These are phyloP conservation scores for Fabrea salina DNA, from an alignment of 169 alveolate species.

Conservation along the genomic window DNA sequence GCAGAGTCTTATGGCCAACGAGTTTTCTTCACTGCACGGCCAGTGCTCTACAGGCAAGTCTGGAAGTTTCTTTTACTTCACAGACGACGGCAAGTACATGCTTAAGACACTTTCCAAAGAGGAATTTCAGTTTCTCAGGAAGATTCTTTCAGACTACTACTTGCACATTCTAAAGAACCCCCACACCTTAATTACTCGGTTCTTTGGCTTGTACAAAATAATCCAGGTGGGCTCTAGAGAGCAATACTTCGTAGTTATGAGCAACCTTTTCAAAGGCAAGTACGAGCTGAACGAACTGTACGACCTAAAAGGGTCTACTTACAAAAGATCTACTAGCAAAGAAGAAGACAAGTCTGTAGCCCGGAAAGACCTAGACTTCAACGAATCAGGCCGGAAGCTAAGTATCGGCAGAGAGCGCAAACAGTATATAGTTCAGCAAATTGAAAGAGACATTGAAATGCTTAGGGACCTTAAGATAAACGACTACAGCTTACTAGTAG, in stretches of 20 bases:
- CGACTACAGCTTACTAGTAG: constrained; percentile 81
- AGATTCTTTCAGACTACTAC: constrained; percentile 64
- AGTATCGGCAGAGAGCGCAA: constrained; percentile 50
- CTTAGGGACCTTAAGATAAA: constrained; percentile 68
- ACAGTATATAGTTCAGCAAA: constrained; percentile 47
- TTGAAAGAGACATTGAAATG: constrained; percentile 68
- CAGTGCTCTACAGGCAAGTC: constrained; percentile 82
- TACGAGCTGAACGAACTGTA: constrained; percentile 65
- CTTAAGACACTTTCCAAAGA: constrained; percentile 75
- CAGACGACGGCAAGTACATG: constrained; percentile 81
- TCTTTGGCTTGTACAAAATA: constrained; percentile 83
- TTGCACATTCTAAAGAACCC: constrained; percentile 55
- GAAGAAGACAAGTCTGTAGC: constrained; percentile 48
- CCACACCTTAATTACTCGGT: constrained; percentile 66
- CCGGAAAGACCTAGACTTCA: constrained; percentile 76
- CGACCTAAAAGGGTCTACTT: constrained; percentile 84
- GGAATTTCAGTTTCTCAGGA: constrained; percentile 70
- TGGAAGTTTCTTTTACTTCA: constrained; percentile 82
- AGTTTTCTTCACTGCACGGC: constrained; percentile 72
- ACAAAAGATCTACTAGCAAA: constrained; percentile 62
- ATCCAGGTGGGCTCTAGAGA: constrained; percentile 47
- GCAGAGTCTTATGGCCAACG: constrained; percentile 72
- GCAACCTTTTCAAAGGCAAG: constrained; percentile 71
- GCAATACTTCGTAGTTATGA: constrained; percentile 75
- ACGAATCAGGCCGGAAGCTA: constrained; percentile 43